These are phyloP conservation scores for Aspergillus transmontanensis DNA, from an alignment of 2,329 filamentous ascomycete species.

Conservation along the genomic window DNA sequence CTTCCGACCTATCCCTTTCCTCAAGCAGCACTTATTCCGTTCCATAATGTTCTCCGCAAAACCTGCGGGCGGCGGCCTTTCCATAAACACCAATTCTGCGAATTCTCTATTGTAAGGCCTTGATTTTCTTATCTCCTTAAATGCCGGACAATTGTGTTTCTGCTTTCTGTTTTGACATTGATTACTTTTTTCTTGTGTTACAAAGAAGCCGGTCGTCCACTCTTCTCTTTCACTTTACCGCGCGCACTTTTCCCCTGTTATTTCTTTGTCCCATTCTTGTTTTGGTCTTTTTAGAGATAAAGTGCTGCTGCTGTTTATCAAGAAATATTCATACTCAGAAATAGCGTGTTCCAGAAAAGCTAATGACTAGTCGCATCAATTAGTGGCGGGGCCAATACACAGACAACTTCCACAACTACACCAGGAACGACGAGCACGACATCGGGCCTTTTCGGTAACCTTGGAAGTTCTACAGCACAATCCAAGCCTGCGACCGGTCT, in stretches of 20 bases:
- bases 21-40: background rate
- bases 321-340: background rate
- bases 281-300: background rate
- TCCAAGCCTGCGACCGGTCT: constrained; percentile 36
- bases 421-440: constrained; percentile 30
- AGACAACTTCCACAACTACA: constrained; percentile 31
- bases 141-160: background rate
- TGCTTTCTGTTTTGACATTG: background rate
- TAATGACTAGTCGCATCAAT: constrained; percentile 11
- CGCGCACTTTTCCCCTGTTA: background rate
- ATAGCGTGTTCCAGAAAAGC: background rate
- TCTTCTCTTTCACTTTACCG: background rate
- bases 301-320: background rate
- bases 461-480: constrained; percentile 29
- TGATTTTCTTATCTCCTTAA: background rate
- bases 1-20: background rate
- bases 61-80: constrained; percentile 45
- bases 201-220: background rate
- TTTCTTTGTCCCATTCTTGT: background rate
- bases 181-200: background rate
- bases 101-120: constrained; percentile 52
- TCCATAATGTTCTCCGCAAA: constrained; percentile 40
- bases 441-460: constrained; percentile 35
- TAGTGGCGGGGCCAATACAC: constrained; percentile 32
- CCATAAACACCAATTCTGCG: constrained; percentile 55